Percentiles rank a stretch among this genome's conserved stretches.
Evolutionary conservation across 139 green algal species (phyloP).

Genomic region (Chlamydomonas sp.): DNA sequence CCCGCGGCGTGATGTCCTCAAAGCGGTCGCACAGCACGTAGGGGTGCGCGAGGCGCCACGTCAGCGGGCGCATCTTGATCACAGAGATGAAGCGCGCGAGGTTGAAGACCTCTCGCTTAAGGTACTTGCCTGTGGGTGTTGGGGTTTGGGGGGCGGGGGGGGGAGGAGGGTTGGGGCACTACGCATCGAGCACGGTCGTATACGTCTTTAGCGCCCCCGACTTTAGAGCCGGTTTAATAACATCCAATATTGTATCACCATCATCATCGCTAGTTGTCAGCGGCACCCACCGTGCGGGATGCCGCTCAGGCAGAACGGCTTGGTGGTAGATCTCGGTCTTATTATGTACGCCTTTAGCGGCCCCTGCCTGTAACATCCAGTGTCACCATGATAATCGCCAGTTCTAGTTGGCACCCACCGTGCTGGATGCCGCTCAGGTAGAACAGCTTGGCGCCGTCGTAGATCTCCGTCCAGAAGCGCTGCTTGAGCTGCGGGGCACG

Average conservation of each 20-base stretch:
- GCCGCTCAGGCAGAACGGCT: slow-evolving; percentile 95
- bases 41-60: slow-evolving; percentile 79
- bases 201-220: too few relatives aligned
- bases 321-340: slow-evolving; percentile 96
- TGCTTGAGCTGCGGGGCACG: too few relatives aligned
- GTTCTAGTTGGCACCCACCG: slow-evolving; percentile 66
- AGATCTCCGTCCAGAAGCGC: slow-evolving; percentile 96
- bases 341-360: too few relatives aligned
- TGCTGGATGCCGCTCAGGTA: slow-evolving; percentile 87
- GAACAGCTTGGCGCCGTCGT: slow-evolving; percentile 97
- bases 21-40: slow-evolving; percentile 88
- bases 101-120: slow-evolving; percentile 74
- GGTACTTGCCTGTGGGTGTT: slow-evolving; percentile 46
- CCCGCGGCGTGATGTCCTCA: slow-evolving; percentile 81
- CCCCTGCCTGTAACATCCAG: too few relatives aligned
- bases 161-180: too few relatives aligned
- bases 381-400: too few relatives aligned
- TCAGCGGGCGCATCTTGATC: slow-evolving; percentile 88
- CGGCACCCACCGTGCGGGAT: slow-evolving; percentile 79
- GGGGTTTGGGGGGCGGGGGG: too few relatives aligned
- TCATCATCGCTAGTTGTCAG: too few relatives aligned
- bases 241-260: too few relatives aligned
- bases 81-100: slow-evolving; percentile 90
- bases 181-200: not conserved
- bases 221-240: too few relatives aligned